These are phyloP conservation scores for Balamuthia mandrillaris DNA, from an alignment of 208 protist species.

Conservation along the genomic window DNA sequence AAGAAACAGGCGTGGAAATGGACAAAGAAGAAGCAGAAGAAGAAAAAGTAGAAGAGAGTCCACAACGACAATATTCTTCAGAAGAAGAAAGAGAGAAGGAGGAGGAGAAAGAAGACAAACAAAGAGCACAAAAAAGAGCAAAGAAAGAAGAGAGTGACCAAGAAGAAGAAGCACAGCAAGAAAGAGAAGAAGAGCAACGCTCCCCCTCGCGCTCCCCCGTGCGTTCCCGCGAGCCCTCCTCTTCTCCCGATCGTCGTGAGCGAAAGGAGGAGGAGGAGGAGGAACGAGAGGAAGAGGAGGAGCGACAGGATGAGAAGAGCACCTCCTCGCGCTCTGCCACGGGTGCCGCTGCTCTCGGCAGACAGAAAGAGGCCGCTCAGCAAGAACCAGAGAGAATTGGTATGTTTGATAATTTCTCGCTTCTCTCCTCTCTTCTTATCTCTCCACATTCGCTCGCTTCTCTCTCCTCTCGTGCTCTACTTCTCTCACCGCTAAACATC, in stretches of 20 bases:
- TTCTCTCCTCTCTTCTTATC: neutral
- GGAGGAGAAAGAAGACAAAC: neutral
- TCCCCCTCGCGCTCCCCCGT: too few relatives aligned
- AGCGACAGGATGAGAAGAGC: too few relatives aligned
- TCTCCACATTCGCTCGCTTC: neutral
- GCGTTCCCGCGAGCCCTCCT: too few relatives aligned
- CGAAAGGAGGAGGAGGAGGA: too few relatives aligned
- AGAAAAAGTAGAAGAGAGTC: neutral
- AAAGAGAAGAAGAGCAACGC: constrained; percentile 3
- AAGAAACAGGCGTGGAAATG: neutral
- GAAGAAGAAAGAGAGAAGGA: neutral
- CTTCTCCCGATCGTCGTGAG: too few relatives aligned
- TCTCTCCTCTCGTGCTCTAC: neutral
- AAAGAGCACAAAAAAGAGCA: too few relatives aligned
- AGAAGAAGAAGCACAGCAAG: neutral
- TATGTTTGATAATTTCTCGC: neutral
- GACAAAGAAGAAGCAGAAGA: neutral
- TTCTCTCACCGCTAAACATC: too few relatives aligned
- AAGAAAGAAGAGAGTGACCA: neutral
- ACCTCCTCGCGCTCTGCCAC: too few relatives aligned
- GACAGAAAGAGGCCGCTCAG: too few relatives aligned
- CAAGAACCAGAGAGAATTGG: too few relatives aligned
- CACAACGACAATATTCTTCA: neutral
- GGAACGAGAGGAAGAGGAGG: too few relatives aligned
- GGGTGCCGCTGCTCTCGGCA: too few relatives aligned